Base-by-base conservation (phyloP, 345 rosid genomes). In the Physaria fendleri region DNA sequence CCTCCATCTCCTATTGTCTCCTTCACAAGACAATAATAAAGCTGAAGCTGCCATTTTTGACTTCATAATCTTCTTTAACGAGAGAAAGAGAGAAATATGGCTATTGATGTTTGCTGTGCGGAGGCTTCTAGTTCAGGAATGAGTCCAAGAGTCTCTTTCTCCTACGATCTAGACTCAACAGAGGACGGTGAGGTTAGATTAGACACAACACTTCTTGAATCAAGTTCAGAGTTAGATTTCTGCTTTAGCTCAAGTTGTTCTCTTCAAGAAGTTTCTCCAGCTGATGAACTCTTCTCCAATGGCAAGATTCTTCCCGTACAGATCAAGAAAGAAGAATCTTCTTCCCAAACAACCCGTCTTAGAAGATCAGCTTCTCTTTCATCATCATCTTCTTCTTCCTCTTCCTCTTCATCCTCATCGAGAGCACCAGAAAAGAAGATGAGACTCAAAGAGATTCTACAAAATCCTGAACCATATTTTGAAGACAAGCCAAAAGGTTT, bases 271-370 rank as follows among this genome's bases (percentile, higher is more conserved):
- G 55, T 81, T 10, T 78, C 90, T 34, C 73, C 88, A 0, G 98
- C 96, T 1, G 95, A 91, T 60, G 96, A 91, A 81, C 92, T 91
- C 13, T 91, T 91, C 78, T 81, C 82, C 51, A 63, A 85, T 57
- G 98, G 98, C 41, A 85, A 81, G 78, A 88, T 91, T 74, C 82
- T 81, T 37, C 96, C 95, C 0, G 51, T 77, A 1, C 72, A 79
- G 71, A 83, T 83, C 76, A 82, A 79, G 85, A 81, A 78, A 72
- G 42, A 59, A 3, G 39, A 57, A 39, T 38, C 47, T 29, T 29
- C 29, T 4, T 10, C 40, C 7, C 51, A 42, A 9, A 62, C 47
- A 25, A 27, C 53, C 18, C 50, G 51, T 0, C 62, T 22, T 38
- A 66, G 53, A 37, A 72, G 55, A 63, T 56, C 77, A 2, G 20